A percentile compares a stretch with the other conserved stretches of the same genome.
phyloP scores from a whole-genome alignment of 805 yeast genomes.

The Myxozyma lipomycoides region DNA sequence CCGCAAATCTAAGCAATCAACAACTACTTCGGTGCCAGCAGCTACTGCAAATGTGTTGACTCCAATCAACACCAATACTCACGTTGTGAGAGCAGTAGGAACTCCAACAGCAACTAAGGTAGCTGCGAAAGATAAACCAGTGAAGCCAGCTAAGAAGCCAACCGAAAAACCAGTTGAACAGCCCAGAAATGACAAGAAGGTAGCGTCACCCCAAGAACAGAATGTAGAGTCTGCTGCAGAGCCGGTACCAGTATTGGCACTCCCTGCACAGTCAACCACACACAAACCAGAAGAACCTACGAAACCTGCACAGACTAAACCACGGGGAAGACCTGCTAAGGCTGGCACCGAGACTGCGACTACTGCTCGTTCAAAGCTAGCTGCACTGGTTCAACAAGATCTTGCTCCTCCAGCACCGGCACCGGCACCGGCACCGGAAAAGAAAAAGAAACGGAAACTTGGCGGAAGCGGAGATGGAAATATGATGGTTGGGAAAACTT shows the following conservation, averaged over 20 bases:
- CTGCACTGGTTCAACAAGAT: conserved; percentile 16
- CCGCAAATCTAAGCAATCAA: neutral
- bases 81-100: neutral
- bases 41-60: conserved; percentile 9
- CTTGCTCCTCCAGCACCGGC: no score
- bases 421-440: conserved; percentile 7
- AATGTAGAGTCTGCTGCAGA: no score
- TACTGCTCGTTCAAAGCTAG: conserved; percentile 11
- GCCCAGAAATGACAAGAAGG: no score
- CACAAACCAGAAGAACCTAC: neutral
- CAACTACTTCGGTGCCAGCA: neutral
- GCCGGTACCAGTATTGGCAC: neutral
- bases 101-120: neutral
- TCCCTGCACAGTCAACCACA: neutral
- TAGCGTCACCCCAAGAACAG: no score
- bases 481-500: neutral
- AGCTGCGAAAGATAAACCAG: neutral
- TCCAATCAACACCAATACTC: conserved; percentile 10
- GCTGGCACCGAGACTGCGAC: neutral
- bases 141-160: neutral
- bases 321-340: neutral
- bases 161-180: no score
- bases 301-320: neutral
- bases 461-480: conserved; percentile 5
- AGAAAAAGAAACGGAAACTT: conserved; percentile 21